Base-by-base conservation (phyloP, 148 eudicot species). In the Cornus kousa region DNA sequence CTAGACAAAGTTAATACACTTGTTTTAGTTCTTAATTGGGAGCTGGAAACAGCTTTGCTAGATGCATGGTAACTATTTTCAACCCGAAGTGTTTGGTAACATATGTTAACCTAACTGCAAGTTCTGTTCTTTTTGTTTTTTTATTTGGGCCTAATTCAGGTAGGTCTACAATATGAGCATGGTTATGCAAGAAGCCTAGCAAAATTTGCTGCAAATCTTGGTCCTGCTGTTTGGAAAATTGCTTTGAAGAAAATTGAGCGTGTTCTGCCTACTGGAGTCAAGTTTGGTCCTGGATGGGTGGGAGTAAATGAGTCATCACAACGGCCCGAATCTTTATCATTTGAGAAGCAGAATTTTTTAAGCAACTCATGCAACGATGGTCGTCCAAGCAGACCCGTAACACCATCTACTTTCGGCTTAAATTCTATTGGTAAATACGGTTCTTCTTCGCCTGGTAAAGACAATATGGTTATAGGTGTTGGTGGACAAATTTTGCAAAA, bases 271-370 rank as follows among this genome's bases (percentile, higher is more conserved):
- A 76, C 88, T 23, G 90, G 90, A 39, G 80, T 82, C 33, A 83
- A 88, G 69, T 95, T 90, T 78, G 98, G 95, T 79, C 98, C 96
- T 23, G 96, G 98, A 62, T 93, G 95, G 90, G 94, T 95, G 23
- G 91, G 86, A 37, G 96, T 91, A 80, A 74, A 68, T 50, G 94
- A 87, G 59, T 66, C 73, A 20, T 77, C 88, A 24, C 69, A 81
- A 24, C 73, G 39, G 28, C 82, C 85, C 50, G 71, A 67, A 39
- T 68, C 87, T 72, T 75, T 73, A 31, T 60, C 82, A 60, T 65
- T 80, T 13, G 91, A 85, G 64, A 85, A 77, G 71, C 80, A 67
- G 50, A 81, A 81, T 65, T 83, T 75, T 24, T 76, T 83, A 72
- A 74, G 74, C 62, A 73, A 66, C 78, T 65, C 77, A n/a, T 70